Percentiles rank a stretch among this genome's conserved stretches.
Evolutionary conservation across 495 filamentous ascomycete species (phyloP).

Genomic region (Penicillium goetzii): DNA sequence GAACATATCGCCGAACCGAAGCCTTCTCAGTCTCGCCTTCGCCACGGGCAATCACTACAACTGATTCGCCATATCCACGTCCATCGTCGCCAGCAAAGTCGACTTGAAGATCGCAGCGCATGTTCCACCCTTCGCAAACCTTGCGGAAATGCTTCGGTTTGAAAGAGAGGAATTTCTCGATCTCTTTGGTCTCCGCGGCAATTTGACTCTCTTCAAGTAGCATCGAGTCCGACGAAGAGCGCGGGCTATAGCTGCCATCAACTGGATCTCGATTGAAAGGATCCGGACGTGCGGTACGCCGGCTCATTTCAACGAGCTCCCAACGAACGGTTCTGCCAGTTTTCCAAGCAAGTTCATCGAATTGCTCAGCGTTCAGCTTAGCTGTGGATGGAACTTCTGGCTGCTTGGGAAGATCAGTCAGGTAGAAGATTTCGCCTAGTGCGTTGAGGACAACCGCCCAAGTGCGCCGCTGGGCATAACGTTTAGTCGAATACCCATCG

Average conservation of each 20-base stretch:
- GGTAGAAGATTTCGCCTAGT: constrained; percentile 86
- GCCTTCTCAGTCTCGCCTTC: constrained; percentile 57
- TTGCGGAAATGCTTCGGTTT: constrained; percentile 80
- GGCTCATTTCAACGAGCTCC: constrained; percentile 76
- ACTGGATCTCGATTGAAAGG: constrained; percentile 61
- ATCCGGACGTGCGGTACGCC: constrained; percentile 71
- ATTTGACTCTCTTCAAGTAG: constrained; percentile 70
- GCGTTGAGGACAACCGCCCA: constrained; percentile 92
- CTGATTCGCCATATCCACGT: constrained; percentile 68
- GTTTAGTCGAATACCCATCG: constrained; percentile 70
- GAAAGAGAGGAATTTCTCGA: constrained; percentile 73
- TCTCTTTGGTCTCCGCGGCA: constrained; percentile 74
- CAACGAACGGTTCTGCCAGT: constrained; percentile 77
- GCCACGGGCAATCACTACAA: constrained; percentile 76
- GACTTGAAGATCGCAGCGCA: constrained; percentile 81
- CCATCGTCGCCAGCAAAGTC: constrained; percentile 87
- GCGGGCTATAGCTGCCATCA: constrained; percentile 70
- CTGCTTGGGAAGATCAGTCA: constrained; percentile 66
- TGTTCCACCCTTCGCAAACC: constrained; percentile 86
- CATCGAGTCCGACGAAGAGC: constrained; percentile 72
- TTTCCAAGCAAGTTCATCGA: constrained; percentile 74
- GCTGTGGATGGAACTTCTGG: constrained; percentile 30
- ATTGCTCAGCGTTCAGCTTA: constrained; percentile 43
- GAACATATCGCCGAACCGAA: constrained; percentile 55
- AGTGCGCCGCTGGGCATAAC: constrained; percentile 68